Evolutionary conservation across 495 filamentous ascomycete species (phyloP), one percentile per base, ranked within the genome.

Genomic region (Aspergillus egyptiacus): DNA sequence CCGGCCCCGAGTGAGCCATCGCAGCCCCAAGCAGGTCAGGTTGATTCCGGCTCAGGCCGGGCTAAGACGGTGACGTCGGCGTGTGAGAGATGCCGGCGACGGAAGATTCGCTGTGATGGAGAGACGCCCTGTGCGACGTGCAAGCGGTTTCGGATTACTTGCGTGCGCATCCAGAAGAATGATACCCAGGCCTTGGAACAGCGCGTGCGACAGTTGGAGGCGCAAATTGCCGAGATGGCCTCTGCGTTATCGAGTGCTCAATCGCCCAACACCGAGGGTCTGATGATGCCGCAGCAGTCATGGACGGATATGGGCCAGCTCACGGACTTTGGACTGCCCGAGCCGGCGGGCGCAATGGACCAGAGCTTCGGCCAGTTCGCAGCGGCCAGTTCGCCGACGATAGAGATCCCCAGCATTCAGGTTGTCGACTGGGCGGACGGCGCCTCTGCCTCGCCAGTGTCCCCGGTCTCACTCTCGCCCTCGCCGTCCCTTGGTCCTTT

Each of bases 41-140:
- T 9, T 9, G 33, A n/a, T n/a, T n/a, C n/a, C n/a, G n/a, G 32
- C 5, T 22, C 25, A 28, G 34, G 32, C 31, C 55, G 55, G 25
- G 24, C 41, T 3, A 53, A 47, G 18, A 44, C 55, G 13, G 50
- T 50, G 2, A 37, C 50, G 11, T 32, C 35, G 6, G 55, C 55
- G 5, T 57, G 55, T 23, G 55, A 57, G 19, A 36, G 55, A 18
- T 57, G 55, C 28, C 46, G 55, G 23, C 50, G 55, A 18, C 34
- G 55, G 23, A 57, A 57, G 25, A 57, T 57, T 33, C 46, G 55
- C 11, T 57, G 55, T 28, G 55, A 57, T 48, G 55, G 55, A 27
- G 46, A 57, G 18, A 57, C 55, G 4, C 55, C 55, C 0, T 57
- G 55, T 33, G 50, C 55, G 5, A 57, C 55, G 0, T 57, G 55